Base-by-base conservation (phyloP, 2,329 filamentous ascomycete species). In the Botrytis hyacinthi region DNA sequence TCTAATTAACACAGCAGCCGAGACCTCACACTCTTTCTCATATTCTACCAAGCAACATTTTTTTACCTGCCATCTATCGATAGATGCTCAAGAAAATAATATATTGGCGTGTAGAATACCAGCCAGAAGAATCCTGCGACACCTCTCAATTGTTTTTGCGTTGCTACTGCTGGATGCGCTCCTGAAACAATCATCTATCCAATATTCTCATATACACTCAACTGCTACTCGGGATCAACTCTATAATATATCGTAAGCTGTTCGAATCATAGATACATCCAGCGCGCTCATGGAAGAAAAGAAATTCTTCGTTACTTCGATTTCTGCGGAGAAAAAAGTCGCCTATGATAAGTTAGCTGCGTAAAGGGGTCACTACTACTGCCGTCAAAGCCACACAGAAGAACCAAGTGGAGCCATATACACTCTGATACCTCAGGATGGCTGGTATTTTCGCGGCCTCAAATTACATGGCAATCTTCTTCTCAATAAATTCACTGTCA, bases 401-500 rank as follows among this genome's bases (percentile, higher is more conserved):
- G 26, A 51, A 7, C 10, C 1, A n/a, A n/a, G 48, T 14, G 12
- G 10, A 51, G 48, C 4, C 12, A 51, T 12, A 51, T n/a, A 7
- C 1, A n/a, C 26, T 54, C 26, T n/a, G 5, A 16, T 54, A 54
- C 12, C 26, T n/a, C 48, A 48, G 12, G 16, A n/a, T 16, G 48
- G 48, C 48, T 6, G 16, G 26, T 7, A 16, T 54, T 54, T 7
- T n/a, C 12, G 12, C 6, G 14, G 14, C 48, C 12, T 54, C 26
- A 16, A n/a, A n/a, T 3, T n/a, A 3, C 12, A n/a, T n/a, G 26
- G 5, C 26, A n/a, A n/a, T 1, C 0, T 54, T 16, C 12, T 54
- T 54, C 26, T 54, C 26, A n/a, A 54, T 14, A 54, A 3, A 57
- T 29, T 29, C n/a, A 57, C n/a, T 6, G 14, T 2, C 16, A 57